Conservation (phyloP, 106 monocot species). For the Acanthochlamys bracteata region DNA sequence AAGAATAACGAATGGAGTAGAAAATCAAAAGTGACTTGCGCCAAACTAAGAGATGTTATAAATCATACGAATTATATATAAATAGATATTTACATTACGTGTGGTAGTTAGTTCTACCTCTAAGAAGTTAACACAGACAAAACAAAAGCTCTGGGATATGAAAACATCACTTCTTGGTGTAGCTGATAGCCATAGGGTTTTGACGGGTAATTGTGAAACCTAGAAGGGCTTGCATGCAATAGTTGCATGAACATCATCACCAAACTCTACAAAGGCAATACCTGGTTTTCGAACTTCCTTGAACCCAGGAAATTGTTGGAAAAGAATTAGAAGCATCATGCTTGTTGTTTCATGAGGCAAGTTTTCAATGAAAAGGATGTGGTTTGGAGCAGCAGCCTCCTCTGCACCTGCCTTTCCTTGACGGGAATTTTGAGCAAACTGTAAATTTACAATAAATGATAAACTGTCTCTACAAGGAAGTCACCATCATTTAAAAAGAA, state of each 20-base stretch:
- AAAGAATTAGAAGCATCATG: constrained; percentile 93
- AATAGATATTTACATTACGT: too few species aligned
- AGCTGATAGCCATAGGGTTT: constrained; percentile 79
- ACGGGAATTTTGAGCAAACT: constrained; percentile 47
- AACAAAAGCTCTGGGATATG: too few species aligned
- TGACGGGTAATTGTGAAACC: constrained; percentile 94
- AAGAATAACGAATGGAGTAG: too few species aligned
- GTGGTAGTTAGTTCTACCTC: too few species aligned
- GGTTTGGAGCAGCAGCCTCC: constrained; percentile 65
- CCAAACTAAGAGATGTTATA: too few species aligned
- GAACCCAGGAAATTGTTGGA: constrained; percentile 94
- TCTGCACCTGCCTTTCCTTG: constrained; percentile 29
- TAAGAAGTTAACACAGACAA: too few species aligned
- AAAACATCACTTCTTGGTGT: constrained; percentile 71
- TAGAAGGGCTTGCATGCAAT: constrained; percentile 86
- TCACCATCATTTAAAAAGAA: too few species aligned
- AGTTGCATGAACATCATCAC: constrained; percentile 67
- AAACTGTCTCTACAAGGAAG: too few species aligned
- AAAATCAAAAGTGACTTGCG: too few species aligned
- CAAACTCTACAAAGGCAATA: constrained; percentile 90
- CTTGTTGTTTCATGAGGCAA: constrained; percentile 81
- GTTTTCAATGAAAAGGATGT: constrained; percentile 94
- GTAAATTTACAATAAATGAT: neutral
- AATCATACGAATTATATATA: too few species aligned
- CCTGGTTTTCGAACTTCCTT: constrained; percentile 89